Base-by-base conservation (phyloP, 1,284 basidiomycete genomes). In the Porodaedalea pini region DNA sequence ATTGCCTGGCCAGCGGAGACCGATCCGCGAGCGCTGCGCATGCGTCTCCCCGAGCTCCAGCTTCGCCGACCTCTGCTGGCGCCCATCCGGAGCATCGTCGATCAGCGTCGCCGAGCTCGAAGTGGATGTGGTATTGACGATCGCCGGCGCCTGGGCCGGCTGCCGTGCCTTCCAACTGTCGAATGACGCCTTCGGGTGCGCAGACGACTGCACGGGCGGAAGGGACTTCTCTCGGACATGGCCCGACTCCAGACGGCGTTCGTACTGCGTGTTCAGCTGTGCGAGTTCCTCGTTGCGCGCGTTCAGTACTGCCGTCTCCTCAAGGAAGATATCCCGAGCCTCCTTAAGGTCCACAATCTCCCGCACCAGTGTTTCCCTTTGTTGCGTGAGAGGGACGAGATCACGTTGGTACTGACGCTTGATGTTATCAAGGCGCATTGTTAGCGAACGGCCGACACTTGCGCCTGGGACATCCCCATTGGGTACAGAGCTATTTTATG, bases 231-330 rank as follows among this genome's bases (percentile, higher is more conserved):
- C 56, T 40, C 50, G 23, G 8, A 47, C 36, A 15, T 58, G 57
- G 3, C 45, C 47, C 3, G 47, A 15, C 57, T 95, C 93, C 64
- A 89, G 78, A 55, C 90, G 86, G 39, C 88, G 84, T 3, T 83
- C 73, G 62, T 94, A 89, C 57, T 92, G 88, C 1, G 86, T 78
- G 64, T 90, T 90, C 52, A 96, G 80, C 68, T 94, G 90, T 4
- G 88, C 89, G 10, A 98, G 79, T 69, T 95, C 91, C 66, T 96
- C 94, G 72, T 98, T 98, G 57, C 94, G 86, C 13, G 87, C 88
- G 67, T 93, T 94, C 51, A 99, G 80, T 19, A 87, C 85, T 0
- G 92, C 88, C 1, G 94, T 91, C 74, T 98, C 95, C 65, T 97
- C 94, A 17, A 95, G 73, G 73, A 90, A 91, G 39, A 88, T 81